Conservation (phyloP, 208 protist genomes). For the Sergeia podlipaevii region DNA sequence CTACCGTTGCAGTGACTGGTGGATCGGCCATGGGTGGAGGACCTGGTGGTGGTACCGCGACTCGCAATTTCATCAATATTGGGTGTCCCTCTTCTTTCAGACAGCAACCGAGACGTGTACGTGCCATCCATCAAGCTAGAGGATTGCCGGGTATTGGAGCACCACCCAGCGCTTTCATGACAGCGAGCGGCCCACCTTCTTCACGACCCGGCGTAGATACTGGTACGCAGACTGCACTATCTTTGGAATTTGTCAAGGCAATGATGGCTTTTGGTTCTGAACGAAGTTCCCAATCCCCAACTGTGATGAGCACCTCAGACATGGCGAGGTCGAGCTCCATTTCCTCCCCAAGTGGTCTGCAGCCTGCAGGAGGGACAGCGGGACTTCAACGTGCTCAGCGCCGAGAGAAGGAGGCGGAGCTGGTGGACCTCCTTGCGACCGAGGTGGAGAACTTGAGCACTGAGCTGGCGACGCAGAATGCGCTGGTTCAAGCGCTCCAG, state of each 20-base stretch:
- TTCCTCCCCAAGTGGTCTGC: no score
- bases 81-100: no score
- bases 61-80: no score
- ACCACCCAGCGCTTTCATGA: background rate
- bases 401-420: conserved; percentile 21
- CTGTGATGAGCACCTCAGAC: background rate
- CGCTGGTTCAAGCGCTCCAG: conserved; percentile 23
- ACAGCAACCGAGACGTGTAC: no score
- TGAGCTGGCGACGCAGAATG: conserved; percentile 16
- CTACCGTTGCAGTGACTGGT: background rate
- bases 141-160: background rate
- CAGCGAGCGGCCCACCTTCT: background rate
- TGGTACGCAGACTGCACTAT: conserved; percentile 30
- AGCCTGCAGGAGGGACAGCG: background rate
- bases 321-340: background rate
- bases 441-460: conserved; percentile 36
- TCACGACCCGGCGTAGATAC: conserved; percentile 8
- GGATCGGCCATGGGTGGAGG: background rate
- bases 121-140: no score
- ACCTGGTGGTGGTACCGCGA: no score
- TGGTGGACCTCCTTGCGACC: conserved; percentile 25
- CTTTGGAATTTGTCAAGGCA: conserved; percentile 24
- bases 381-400: conserved; percentile 3
- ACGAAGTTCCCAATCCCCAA: background rate
- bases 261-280: conserved; percentile 4